Evolutionary conservation across 1,284 basidiomycete species (phyloP).

Genomic region (Ceratobasidium sp.): DNA sequence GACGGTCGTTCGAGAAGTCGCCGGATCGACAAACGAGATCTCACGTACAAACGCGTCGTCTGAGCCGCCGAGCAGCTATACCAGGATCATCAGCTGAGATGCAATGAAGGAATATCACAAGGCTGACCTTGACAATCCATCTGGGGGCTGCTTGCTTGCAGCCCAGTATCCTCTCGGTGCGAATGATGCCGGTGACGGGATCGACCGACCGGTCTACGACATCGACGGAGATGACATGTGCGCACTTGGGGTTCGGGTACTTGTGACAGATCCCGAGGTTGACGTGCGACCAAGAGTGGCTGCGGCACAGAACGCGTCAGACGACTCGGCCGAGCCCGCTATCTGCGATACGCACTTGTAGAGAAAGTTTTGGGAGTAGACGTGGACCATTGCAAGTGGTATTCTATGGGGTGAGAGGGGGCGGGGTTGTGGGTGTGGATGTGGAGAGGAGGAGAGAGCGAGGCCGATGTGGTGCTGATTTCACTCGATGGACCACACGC

Average conservation of each 20-base stretch:
- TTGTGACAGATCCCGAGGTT: conserved; percentile 92
- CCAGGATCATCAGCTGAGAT: conserved; percentile 6
- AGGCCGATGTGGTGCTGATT: conserved; percentile 11
- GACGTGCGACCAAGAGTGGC: conserved; percentile 86
- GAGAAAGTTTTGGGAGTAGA: conserved; percentile 46
- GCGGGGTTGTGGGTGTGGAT: conserved; percentile 25
- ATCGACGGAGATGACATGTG: conserved; percentile 91
- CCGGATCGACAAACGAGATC: conserved; percentile 89
- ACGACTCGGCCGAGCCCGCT: not conserved
- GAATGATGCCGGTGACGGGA: conserved; percentile 81
- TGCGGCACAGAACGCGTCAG: conserved; percentile 48
- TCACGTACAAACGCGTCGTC: conserved; percentile 95
- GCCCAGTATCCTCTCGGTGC: conserved; percentile 84
- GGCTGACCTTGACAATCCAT: conserved; percentile 83
- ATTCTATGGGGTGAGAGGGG: conserved; percentile 23
- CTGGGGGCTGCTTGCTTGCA: conserved; percentile 84
- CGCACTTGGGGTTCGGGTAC: conserved; percentile 93
- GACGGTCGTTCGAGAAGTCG: conserved; percentile 78
- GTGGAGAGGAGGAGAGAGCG: not conserved
- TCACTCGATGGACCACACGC: not conserved
- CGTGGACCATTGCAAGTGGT: conserved; percentile 45
- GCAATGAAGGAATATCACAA: not conserved
- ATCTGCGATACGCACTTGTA: conserved; percentile 45
- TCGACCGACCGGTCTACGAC: conserved; percentile 85
- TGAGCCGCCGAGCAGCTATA: conserved; percentile 82